Evolutionary conservation across 2,329 filamentous ascomycete genomes (phyloP), one percentile per base, ranked within the genome.

Genomic region (Rasamsonia emersonii): DNA sequence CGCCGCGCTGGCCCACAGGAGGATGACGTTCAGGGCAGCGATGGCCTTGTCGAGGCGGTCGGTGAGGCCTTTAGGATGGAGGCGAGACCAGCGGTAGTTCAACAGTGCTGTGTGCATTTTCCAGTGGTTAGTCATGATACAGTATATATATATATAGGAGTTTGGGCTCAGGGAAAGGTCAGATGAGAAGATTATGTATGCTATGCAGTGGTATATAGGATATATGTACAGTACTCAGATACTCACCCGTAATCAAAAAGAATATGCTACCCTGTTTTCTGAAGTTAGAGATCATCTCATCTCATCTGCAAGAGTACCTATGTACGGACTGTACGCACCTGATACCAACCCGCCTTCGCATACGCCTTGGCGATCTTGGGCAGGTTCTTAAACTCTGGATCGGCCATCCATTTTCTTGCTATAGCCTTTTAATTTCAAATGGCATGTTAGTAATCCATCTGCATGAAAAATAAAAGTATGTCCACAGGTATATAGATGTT

Each of bases 41-140:
- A 54, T 50, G 3, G 40, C 43, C 34, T 51, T 55, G 36, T 48
- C 54, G 14, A 46, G 24, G 5, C 51, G 49, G 15, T 55, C 48
- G 5, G 42, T 38, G 2, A 56, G 43, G 19, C 30, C 15, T 1
- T 40, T 38, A 5, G 33, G 13, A 1, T 43, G 38, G 18, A 46
- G 19, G 5, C 34, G 35, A 14, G 49, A 47, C 49, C 47, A 52
- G 31, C 47, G 45, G 39, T 48, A 52, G 29, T 52, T 49, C 10
- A 49, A 34, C 13, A 52, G 39, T 18, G 38, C 47, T 51, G 16
- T 11, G n/a, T n/a, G n/a, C n/a, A n/a, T n/a, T n/a, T n/a, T n/a
- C n/a, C n/a, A n/a, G n/a, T n/a, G n/a, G n/a, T n/a, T n/a, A n/a
- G n/a, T n/a, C n/a, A n/a, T n/a, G n/a, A n/a, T n/a, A n/a, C n/a